A percentile compares a stretch with the other conserved stretches of the same genome.
Conservation (phyloP, 2,329 filamentous ascomycete species). For the Ceratocystis alfenasii region DNA sequence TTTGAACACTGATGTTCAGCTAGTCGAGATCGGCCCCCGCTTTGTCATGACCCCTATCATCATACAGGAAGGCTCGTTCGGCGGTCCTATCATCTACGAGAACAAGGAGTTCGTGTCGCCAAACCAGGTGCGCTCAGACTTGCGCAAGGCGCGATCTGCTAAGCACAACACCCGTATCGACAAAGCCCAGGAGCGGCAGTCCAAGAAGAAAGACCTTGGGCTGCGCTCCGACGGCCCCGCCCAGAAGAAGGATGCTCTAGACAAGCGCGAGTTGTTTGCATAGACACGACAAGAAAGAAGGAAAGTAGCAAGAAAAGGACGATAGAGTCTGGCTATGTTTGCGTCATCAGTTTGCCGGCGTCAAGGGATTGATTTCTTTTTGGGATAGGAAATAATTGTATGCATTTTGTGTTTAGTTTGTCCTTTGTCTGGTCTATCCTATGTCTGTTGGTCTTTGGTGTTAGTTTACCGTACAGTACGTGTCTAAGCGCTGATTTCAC, state of each 20-base stretch:
- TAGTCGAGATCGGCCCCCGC: constrained; percentile 87
- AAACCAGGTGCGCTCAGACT: constrained; percentile 80
- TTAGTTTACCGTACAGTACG: neutral
- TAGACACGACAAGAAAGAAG: constrained; percentile 31
- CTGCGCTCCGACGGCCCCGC: constrained; percentile 53
- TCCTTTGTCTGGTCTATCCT: neutral
- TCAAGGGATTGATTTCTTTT: constrained; percentile 22
- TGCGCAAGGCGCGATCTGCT: constrained; percentile 62
- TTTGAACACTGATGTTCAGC: constrained; percentile 61
- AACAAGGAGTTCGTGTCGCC: constrained; percentile 96
- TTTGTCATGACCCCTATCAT: constrained; percentile 91
- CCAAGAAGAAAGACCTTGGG: constrained; percentile 66
- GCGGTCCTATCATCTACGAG: constrained; percentile 93
- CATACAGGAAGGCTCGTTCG: constrained; percentile 88
- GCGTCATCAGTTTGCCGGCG: constrained; percentile 22
- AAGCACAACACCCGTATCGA: constrained; percentile 69
- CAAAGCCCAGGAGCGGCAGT: constrained; percentile 56
- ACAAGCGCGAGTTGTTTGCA: constrained; percentile 64
- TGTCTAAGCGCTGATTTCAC: neutral
- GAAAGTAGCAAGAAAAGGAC: constrained; percentile 24
- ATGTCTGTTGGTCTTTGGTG: neutral
- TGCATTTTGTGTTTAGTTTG: constrained; percentile 16
- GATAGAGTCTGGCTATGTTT: constrained; percentile 22
- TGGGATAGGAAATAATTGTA: constrained; percentile 22
- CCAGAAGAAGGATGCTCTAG: constrained; percentile 56